Conservation (phyloP, 371 early-diverging fungal species). For the Synchytrium microbalum region DNA sequence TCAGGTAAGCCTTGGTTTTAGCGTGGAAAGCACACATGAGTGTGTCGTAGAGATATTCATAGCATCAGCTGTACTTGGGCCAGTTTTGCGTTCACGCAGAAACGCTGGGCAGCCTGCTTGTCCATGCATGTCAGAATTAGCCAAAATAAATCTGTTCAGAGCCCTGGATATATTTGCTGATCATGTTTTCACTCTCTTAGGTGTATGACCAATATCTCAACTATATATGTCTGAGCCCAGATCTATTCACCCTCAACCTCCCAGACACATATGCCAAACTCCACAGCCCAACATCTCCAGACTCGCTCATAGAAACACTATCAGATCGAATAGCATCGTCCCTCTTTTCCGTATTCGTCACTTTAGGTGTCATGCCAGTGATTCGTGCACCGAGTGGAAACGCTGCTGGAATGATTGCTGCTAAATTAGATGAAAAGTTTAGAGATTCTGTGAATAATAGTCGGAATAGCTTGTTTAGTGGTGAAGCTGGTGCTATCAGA, state of each 20-base stretch:
- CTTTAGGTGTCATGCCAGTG: constrained; percentile 83
- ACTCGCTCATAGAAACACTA: constrained; percentile 65
- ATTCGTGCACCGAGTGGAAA: constrained; percentile 84
- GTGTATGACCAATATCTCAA: constrained; percentile 96
- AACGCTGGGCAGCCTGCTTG: too few species aligned
- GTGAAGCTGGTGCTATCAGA: constrained; percentile 22
- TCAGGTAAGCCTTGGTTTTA: constrained; percentile 43
- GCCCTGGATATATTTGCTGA: too few species aligned
- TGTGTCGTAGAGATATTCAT: too few species aligned
- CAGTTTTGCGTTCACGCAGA: too few species aligned
- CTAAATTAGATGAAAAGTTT: constrained; percentile 76
- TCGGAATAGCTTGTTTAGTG: constrained; percentile 69
- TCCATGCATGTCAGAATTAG: too few species aligned
- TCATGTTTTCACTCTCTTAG: constrained; percentile 25
- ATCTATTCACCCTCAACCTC: constrained; percentile 92
- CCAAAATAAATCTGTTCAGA: too few species aligned
- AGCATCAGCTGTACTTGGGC: too few species aligned
- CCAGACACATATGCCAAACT: constrained; percentile 67
- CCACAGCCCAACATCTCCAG: constrained; percentile 72
- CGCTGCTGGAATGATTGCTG: constrained; percentile 89
- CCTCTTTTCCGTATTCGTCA: constrained; percentile 88
- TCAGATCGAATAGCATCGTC: constrained; percentile 69
- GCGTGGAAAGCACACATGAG: neutral
- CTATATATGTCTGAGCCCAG: constrained; percentile 84
- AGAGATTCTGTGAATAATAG: constrained; percentile 84